Evolutionary conservation across 2,329 filamentous ascomycete genomes (phyloP).

Genomic region (Dothideomycetes sp.): DNA sequence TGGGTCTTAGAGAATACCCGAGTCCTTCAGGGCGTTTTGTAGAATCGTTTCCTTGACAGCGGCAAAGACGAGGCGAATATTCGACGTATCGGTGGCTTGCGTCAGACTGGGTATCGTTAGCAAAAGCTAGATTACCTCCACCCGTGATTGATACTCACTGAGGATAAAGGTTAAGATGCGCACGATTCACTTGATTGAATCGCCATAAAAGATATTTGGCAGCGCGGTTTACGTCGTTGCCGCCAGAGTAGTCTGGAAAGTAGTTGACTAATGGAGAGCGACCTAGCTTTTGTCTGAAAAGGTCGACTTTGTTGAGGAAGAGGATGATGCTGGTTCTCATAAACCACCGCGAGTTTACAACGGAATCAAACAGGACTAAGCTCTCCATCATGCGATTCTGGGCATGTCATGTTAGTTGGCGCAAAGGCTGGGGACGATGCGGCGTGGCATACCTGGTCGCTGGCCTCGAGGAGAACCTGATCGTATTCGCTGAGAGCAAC

Average conservation of each 20-base stretch:
- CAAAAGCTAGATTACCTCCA: no score
- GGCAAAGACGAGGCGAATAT: constrained; percentile 94
- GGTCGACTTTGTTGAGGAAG: constrained; percentile 97
- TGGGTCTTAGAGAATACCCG: constrained; percentile 67
- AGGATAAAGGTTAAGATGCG: constrained; percentile 91
- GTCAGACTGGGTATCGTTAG: constrained; percentile 57
- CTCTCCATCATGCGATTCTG: constrained; percentile 99
- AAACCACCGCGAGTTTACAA: constrained; percentile 98
- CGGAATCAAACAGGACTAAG: constrained; percentile 88
- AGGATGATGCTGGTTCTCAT: constrained; percentile 98
- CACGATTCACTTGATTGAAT: constrained; percentile 96
- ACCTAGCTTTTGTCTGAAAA: constrained; percentile 89
- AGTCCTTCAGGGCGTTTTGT: constrained; percentile 96
- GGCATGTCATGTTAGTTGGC: constrained; percentile 8
- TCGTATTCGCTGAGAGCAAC: constrained; percentile 97
- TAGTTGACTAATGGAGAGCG: constrained; percentile 87
- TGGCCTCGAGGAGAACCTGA: constrained; percentile 91
- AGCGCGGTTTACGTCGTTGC: constrained; percentile 94
- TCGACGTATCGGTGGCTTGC: constrained; percentile 96
- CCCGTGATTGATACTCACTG: constrained; percentile 93
- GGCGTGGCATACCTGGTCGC: constrained; percentile 68
- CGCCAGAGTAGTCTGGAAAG: constrained; percentile 95
- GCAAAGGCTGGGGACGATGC: background rate
- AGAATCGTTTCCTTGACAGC: constrained; percentile 98
- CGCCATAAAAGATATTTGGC: constrained; percentile 97